Base-by-base conservation (phyloP, 495 filamentous ascomycete species). In the Penicillium herquei region DNA sequence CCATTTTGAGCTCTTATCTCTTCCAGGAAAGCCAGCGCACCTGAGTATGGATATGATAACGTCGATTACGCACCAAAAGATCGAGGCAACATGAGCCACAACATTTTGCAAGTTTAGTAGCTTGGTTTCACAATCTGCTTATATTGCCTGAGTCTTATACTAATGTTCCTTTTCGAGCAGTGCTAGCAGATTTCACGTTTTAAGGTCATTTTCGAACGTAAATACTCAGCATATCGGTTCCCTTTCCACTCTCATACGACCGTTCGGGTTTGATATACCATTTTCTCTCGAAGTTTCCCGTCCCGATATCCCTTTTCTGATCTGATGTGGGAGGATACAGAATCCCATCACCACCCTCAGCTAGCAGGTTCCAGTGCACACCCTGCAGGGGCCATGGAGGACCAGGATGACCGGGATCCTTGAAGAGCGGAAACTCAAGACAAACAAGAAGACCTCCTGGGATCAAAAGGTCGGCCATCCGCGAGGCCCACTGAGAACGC, bases 391-490 rank as follows among this genome's bases (percentile, higher is more conserved):
- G 66, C 61, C 73, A 72, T 8, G 75, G 73, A 5, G 73, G 75
- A 0, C 75, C 75, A 11, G 65, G 66, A 3, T 65, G 56, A 30
- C 53, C 61, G 0, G 65, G 60, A n/a, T 71, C 67, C 39, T 73
- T 73, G 44, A 66, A 76, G 37, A 76, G 56, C 1, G 75, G 75
- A 35, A 76, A 78, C 43, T 77, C 73, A 1, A 78, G 48, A 47
- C 72, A 76, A n/a, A 78, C 43, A n/a, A 78, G 56, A 1, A 72
- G 26, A 7, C 75, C 72, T 14, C 61, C 60, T 0, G 64, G 55
- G 6, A 43, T 46, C 0, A 75, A 21, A 1, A 76, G 47, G 0
- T 68, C 53, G 2, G 61, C 58, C 73, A 78, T 77, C 11, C 75
- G 57, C 6, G 26, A 33, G 4, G 67, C 72, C 65, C 71, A 76